Percentiles rank a stretch among this genome's conserved stretches.
These are phyloP conservation scores for Xylariaceae sp. DNA, from an alignment of 2,329 filamentous ascomycete genomes.

Conservation along the genomic window DNA sequence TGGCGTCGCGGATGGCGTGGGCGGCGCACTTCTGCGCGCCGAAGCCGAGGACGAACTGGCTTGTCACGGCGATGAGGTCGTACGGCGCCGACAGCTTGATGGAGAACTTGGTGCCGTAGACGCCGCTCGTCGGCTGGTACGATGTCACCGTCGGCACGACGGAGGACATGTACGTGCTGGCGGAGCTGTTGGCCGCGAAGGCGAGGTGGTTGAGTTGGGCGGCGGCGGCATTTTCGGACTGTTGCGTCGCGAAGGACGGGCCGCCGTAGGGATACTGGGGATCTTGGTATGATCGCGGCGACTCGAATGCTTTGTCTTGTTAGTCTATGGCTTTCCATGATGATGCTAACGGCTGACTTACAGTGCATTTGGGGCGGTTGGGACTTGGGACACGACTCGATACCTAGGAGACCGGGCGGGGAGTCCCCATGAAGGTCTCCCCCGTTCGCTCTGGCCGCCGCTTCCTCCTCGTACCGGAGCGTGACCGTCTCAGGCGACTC, in stretches of 20 bases:
- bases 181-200: conserved; percentile 56
- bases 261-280: conserved; percentile 48
- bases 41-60: conserved; percentile 65
- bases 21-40: conserved; percentile 69
- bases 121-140: conserved; percentile 63
- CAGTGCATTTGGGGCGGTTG: conserved; percentile 74
- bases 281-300: conserved; percentile 56
- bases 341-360: conserved; percentile 49
- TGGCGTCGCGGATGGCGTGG: conserved; percentile 56
- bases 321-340: too few relatives aligned
- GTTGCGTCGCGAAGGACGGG: conserved; percentile 44
- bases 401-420: conserved; percentile 59
- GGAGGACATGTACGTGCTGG: conserved; percentile 61
- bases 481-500: conserved; percentile 54
- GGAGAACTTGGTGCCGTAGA: conserved; percentile 63
- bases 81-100: conserved; percentile 71
- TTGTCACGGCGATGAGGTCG: conserved; percentile 59
- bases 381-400: conserved; percentile 77
- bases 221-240: conserved; percentile 45
- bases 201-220: conserved; percentile 51
- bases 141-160: conserved; percentile 61
- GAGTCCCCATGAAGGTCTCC: conserved; percentile 52
- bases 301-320: conserved; percentile 47
- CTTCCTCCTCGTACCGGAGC: conserved; percentile 52
- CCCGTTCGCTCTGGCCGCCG: conserved; percentile 47